Percentiles rank a stretch among this genome's conserved stretches.
These are phyloP conservation scores for Skeletonema grethae DNA, from an alignment of 108 stramenopile genomes.

Conservation along the genomic window DNA sequence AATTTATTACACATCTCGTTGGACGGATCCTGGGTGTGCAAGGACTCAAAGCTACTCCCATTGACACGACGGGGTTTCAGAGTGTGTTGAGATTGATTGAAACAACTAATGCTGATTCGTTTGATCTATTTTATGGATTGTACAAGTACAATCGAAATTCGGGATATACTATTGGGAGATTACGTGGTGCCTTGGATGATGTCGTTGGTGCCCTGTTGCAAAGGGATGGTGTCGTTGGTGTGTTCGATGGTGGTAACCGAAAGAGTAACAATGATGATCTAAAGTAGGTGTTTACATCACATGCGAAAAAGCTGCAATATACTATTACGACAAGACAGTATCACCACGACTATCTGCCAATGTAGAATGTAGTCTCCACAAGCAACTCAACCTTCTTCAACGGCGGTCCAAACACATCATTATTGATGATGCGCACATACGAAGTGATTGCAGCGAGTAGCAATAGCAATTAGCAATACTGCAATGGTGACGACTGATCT, in stretches of 20 bases:
- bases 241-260: slow-evolving; percentile 1
- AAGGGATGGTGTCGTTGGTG: slow-evolving; percentile 27
- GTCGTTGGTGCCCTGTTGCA: slow-evolving; percentile 47
- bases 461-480: too few species aligned
- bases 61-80: slow-evolving; percentile 97
- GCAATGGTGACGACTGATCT: background rate
- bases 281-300: background rate
- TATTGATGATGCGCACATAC: background rate
- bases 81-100: slow-evolving; percentile 90
- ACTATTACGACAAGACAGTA: background rate
- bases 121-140: slow-evolving; percentile 97
- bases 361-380: slow-evolving; percentile 16
- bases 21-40: slow-evolving; percentile 95
- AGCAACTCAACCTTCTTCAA: slow-evolving; percentile 20
- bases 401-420: slow-evolving; percentile 25
- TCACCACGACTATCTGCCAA: background rate
- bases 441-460: background rate
- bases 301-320: background rate
- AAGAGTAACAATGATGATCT: slow-evolving; percentile 10
- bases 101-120: slow-evolving; percentile 95
- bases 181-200: slow-evolving; percentile 33
- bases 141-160: slow-evolving; percentile 91
- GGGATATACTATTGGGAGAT: background rate
- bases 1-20: slow-evolving; percentile 98
- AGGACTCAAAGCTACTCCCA: slow-evolving; percentile 68